Base-by-base conservation (phyloP, 2,329 filamentous ascomycete genomes). In the Penicillium sp. region DNA sequence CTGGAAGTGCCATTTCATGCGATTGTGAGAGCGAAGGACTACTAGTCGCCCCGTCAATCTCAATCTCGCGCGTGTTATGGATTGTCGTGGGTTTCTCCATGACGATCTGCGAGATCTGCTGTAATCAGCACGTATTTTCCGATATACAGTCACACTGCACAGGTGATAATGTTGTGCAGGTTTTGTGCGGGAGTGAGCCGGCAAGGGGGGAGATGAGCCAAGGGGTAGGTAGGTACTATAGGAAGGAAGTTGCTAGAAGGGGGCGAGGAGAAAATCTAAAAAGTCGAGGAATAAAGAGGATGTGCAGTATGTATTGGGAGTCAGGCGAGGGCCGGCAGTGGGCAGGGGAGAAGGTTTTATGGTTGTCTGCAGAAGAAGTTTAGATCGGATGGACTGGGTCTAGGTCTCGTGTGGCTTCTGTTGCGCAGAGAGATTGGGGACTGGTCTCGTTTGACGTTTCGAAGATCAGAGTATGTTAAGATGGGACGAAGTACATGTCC, bases 71-170 rank as follows among this genome's bases (percentile, higher is more conserved):
- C 28, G 47, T 50, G 5, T 49, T 33, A 19, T 56, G 47, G 19
- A 63, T 24, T 4, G 55, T 49, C 2, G 53, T 56, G 8, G 51
- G 30, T 55, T 65, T 68, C 30, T 68, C 64, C 67, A 68, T 69
- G 4, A 19, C 35, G 51, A 55, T 22, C 50, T 40, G 51, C 51
- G 51, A 26, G 33, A 40, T 54, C 19, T 9, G 22, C 12, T 15
- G 17, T n/a, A 19, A 51, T 51, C 28, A 49, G 45, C 28, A 22
- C 28, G n/a, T 35, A 51, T 22, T 33, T 17, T n/a, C 47, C 47
- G 30, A 33, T 51, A 35, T 33, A 35, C n/a, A 33, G 6, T 22
- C 3, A 19, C 49, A 35, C 28, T 15, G 49, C 30, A 51, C 30
- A 33, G 8, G 17, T 15, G 30, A 15, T 10, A 35, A 51, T 33